Percentiles rank a stretch among this genome's conserved stretches.
Evolutionary conservation across 345 rosid genomes (phyloP).

Genomic region (Citrus hindsii): DNA sequence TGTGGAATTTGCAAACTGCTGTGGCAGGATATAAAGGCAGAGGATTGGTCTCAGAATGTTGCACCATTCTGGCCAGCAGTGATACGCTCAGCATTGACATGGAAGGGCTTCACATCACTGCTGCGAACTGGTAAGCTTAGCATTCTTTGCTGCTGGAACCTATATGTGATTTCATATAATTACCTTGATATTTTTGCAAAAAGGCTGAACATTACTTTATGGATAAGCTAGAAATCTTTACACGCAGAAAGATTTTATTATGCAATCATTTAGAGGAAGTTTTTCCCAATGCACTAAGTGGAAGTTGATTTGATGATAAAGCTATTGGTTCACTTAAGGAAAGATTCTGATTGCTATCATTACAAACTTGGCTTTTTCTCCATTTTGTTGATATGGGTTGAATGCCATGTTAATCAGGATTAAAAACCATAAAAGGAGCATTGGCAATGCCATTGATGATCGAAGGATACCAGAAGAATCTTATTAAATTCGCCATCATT

Average conservation of each 20-base stretch:
- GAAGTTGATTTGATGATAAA: background rate
- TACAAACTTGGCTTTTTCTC: background rate
- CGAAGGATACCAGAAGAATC: constrained; percentile 76
- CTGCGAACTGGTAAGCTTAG: constrained; percentile 54
- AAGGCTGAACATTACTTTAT: background rate
- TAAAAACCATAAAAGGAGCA: constrained; percentile 79
- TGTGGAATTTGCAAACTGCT: background rate
- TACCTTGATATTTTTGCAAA: background rate
- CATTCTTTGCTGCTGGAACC: background rate
- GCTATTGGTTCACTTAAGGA: background rate
- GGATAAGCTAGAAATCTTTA: background rate
- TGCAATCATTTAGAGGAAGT: background rate
- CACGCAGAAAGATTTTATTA: too few relatives aligned
- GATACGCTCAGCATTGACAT: constrained; percentile 65
- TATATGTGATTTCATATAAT: background rate
- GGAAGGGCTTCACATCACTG: constrained; percentile 77
- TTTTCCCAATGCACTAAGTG: background rate
- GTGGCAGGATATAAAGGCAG: constrained; percentile 72
- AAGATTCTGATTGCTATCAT: background rate
- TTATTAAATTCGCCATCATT: constrained; percentile 75
- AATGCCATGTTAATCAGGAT: constrained; percentile 35
- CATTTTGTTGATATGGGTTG: background rate
- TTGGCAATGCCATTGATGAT: constrained; percentile 91
- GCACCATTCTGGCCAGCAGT: constrained; percentile 98
- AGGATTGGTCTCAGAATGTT: constrained; percentile 79